Evolutionary conservation across 1,284 basidiomycete species (phyloP), one percentile per base, ranked within the genome.

Genomic region (Crepidotus sp.): DNA sequence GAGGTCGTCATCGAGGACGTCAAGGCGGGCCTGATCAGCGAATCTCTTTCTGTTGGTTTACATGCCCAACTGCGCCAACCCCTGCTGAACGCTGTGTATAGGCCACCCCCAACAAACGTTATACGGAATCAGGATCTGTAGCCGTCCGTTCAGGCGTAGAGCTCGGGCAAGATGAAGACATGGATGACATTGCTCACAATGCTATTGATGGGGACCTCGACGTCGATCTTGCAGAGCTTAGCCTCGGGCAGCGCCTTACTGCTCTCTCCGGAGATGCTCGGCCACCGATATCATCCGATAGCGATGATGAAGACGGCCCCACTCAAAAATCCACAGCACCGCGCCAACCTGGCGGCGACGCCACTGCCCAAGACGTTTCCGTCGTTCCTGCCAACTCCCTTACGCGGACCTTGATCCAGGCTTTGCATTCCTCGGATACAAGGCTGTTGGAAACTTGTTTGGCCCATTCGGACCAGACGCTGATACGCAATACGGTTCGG

Each of bases 381-480:
- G 66, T 78, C 15, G 76, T 88, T 30, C 89, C 89, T 34, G 82
- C 90, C 1, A 82, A 85, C 49, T 96, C 95, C 1, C 76, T 98
- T 42, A 91, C 95, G 18, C 84, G 93, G 41, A 94, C 95, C 11
- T 75, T 99, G 37, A 90, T 95, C 39, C 96, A 99, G 66, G 95
- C 96, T 0, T 69, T 99, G 36, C 95, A 99, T 62, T 97, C 95
- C 2, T 86, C 87, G 15, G 96, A 99, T 68, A 77, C 84, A 0
- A 79, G 82, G 5, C 69, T 98, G 30, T 69, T 98, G 46, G 91
- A 96, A 57, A 83, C 85, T 21, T 97, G 93, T 66, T 69, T 99
- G 24, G 68, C 76, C 0, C 91, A 98, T 65, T 87, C 90, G 14
- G 83, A 96, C 54, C 70, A 77, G 7, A 66, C 70, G 1, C 69